Percentiles rank a stretch among this genome's conserved stretches.
Evolutionary conservation across 805 yeast genomes (phyloP).

Genomic region (Saturnispora gosingensis): DNA sequence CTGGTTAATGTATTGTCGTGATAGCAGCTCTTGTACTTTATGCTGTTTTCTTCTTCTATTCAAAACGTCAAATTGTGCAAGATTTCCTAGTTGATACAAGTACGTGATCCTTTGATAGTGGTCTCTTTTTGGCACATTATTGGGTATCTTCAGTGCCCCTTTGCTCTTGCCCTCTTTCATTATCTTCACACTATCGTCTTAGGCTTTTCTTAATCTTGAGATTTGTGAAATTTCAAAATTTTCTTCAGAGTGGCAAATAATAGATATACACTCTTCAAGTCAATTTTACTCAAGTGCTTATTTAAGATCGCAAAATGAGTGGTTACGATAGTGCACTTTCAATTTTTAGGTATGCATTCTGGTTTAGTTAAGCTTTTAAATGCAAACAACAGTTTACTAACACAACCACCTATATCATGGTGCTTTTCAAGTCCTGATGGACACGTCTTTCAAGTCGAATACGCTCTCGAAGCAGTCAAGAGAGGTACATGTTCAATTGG

Average conservation of each 20-base stretch:
- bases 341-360: constrained; percentile 72
- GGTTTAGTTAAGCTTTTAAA: background rate
- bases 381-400: constrained; percentile 22
- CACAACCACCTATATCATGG: constrained; percentile 2
- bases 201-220: background rate
- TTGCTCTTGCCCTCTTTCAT: background rate
- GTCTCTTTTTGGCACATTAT: constrained; percentile 41
- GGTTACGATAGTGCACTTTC: constrained; percentile 99
- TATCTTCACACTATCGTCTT: background rate
- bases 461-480: constrained; percentile 95
- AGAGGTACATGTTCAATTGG: constrained; percentile 98
- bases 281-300: background rate
- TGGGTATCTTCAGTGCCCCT: constrained; percentile 27
- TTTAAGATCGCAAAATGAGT: constrained; percentile 48
- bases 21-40: constrained; percentile 22
- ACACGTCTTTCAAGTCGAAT: constrained; percentile 97
- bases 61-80: constrained; percentile 23
- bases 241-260: background rate
- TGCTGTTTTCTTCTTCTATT: background rate
- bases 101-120: constrained; percentile 52
- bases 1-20: constrained; percentile 46
- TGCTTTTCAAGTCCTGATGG: constrained; percentile 62
- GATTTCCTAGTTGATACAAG: constrained; percentile 45
- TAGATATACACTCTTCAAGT: background rate
- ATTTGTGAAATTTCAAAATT: background rate